These are phyloP conservation scores for Nemania sp. DNA, from an alignment of 2,329 filamentous ascomycete species.

Conservation along the genomic window DNA sequence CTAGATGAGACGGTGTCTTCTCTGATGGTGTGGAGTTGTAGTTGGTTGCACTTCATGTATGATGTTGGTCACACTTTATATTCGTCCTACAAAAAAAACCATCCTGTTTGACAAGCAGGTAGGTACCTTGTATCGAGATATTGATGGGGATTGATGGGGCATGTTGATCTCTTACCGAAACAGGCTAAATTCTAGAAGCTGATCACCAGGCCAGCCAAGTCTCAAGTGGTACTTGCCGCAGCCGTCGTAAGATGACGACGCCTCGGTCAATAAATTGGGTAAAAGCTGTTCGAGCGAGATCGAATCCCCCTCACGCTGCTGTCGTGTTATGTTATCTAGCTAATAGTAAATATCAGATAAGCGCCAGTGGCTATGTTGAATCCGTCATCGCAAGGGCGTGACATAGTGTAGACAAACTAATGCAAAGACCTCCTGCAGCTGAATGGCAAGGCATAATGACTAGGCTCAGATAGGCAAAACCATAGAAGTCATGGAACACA, in stretches of 20 bases:
- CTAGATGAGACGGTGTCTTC: no score
- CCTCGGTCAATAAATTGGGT: conserved; percentile 7
- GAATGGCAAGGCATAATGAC: conserved; percentile 10
- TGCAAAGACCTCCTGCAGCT: conserved; percentile 13
- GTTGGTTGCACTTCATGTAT: no score
- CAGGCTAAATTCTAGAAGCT: no score
- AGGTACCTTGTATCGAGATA: no score
- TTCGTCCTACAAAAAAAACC: no score
- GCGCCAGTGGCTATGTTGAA: background rate
- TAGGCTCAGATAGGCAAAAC: background rate
- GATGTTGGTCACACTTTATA: no score
- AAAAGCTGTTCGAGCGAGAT: background rate
- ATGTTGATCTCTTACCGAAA: no score
- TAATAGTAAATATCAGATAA: background rate
- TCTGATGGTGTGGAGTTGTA: no score
- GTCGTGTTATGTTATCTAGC: background rate
- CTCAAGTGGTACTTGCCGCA: no score
- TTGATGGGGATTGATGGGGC: no score
- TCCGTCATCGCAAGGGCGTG: background rate
- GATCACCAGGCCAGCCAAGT: no score
- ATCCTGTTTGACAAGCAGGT: no score
- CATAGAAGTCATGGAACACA: conserved; percentile 15
- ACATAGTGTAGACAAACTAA: background rate
- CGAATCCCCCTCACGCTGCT: background rate
- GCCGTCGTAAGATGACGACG: background rate